Evolutionary conservation across 345 rosid genomes (phyloP).

Genomic region (Pugionium cornutum): DNA sequence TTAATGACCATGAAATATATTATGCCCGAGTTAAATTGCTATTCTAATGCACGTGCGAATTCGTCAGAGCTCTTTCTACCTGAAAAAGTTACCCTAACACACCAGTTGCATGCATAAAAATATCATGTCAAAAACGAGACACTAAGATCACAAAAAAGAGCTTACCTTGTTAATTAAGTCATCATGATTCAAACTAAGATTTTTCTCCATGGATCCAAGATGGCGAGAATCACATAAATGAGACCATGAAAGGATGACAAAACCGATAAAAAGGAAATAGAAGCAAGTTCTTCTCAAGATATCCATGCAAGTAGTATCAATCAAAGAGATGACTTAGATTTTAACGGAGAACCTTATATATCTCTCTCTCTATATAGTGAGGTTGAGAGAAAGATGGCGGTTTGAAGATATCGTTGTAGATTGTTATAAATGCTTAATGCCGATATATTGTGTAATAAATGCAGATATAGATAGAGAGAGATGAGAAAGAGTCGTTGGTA

Average conservation of each 20-base stretch:
- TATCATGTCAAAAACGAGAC: not conserved
- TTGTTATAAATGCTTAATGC: constrained; percentile 41
- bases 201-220: constrained; percentile 39
- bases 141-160: not conserved
- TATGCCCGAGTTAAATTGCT: too few species aligned
- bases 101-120: too few species aligned
- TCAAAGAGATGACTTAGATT: constrained; percentile 12
- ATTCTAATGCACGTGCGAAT: too few species aligned
- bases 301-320: constrained; percentile 11
- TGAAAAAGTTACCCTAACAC: not conserved
- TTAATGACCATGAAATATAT: too few species aligned
- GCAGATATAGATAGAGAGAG: constrained; percentile 37
- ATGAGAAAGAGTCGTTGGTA: constrained; percentile 18
- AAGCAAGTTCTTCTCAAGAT: constrained; percentile 32
- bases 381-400: constrained; percentile 13
- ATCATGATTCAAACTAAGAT: constrained; percentile 35
- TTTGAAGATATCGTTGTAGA: constrained; percentile 28
- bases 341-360: constrained; percentile 2
- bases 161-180: constrained; percentile 36
- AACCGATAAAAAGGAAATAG: constrained; percentile 41
- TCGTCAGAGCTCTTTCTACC: too few species aligned
- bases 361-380: too few species aligned
- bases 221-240: constrained; percentile 54
- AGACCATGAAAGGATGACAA: constrained; percentile 44
- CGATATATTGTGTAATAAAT: constrained; percentile 50